Base-by-base conservation (phyloP, 164 flowering plant genomes). In the Echeveria elegans region DNA sequence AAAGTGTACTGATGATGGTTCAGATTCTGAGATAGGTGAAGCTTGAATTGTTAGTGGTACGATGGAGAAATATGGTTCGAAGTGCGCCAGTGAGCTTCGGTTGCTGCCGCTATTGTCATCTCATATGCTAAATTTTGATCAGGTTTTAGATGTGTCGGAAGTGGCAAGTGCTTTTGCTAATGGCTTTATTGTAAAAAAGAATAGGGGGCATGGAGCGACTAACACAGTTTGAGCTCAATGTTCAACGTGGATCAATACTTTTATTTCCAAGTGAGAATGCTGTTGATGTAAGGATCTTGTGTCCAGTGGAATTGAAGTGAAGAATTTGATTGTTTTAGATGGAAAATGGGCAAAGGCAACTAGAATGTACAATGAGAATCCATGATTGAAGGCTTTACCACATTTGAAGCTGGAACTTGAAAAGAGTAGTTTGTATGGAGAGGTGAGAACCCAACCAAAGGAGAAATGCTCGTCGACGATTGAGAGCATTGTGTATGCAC, bases 261-360 rank as follows among this genome's bases (percentile, higher is more conserved):
- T 77, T 88, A 0, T 92, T 86, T 58, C 97, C 97, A 0, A 72
- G 80, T 62, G 81, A 86, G 26, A 70, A 75, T 2, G 77, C 92
- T 6, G 68, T 88, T 31, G 67, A 70, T 23, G 48, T n/a, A 85
- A 76, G 53, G 76, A 67, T 1, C 63, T 82, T 28, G 81, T 73
- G 40, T 79, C 65, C 8, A 65, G 78, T 38, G 70, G 76, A 70
- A 81, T 89, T 70, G 77, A 82, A 61, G 94, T 85, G 78, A 89
- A 79, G 77, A 80, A 88, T 63, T 77, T 89, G 83, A 85, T 92
- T 67, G 92, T 89, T 41, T 73, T 92, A 78, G 96, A 89, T 72
- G 97, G 96, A n/a, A 91, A 96, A n/a, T 91, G 93, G 97, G 72
- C 77, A 3, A 89, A 91, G 74, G 97, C 97, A 24, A 83, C 68